Conservation (phyloP, 2,329 filamentous ascomycete genomes). For the Trichoderma arundinaceum region DNA sequence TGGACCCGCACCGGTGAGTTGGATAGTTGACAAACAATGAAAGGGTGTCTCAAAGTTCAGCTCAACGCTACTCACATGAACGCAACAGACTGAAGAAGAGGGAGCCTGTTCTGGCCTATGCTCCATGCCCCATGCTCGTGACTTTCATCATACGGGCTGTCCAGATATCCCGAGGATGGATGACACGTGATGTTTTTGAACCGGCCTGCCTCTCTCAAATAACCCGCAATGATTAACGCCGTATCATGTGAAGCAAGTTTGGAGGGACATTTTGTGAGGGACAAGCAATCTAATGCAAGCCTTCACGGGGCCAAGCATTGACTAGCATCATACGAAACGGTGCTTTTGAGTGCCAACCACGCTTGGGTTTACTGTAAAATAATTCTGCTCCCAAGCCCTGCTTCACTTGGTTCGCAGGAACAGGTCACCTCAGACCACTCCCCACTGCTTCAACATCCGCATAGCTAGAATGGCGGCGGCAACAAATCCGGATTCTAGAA, state of each 20-base stretch:
- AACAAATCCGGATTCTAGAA: neutral
- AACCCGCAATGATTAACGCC: neutral
- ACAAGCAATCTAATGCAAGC: neutral
- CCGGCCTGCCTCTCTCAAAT: neutral
- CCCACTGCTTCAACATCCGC: neutral
- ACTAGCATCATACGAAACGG: neutral
- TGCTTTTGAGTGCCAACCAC: no score
- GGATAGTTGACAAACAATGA: neutral
- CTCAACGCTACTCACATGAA: neutral
- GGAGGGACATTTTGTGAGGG: neutral
- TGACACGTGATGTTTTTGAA: neutral
- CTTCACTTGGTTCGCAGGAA: neutral
- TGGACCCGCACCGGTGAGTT: constrained; percentile 20
- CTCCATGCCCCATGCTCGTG: neutral
- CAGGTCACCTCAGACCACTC: neutral
- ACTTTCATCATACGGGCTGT: neutral
- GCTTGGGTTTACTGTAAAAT: no score
- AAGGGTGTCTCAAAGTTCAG: neutral
- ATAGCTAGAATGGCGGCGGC: neutral
- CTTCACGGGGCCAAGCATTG: neutral
- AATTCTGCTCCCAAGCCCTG: neutral
- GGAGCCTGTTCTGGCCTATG: neutral
- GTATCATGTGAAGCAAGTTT: neutral
- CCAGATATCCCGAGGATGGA: neutral
- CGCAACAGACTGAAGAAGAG: neutral